Percentiles rank a stretch among this genome's conserved stretches.
Conservation (phyloP, 2,329 filamentous ascomycete genomes). For the Chrysoporthe deuterocubensis region DNA sequence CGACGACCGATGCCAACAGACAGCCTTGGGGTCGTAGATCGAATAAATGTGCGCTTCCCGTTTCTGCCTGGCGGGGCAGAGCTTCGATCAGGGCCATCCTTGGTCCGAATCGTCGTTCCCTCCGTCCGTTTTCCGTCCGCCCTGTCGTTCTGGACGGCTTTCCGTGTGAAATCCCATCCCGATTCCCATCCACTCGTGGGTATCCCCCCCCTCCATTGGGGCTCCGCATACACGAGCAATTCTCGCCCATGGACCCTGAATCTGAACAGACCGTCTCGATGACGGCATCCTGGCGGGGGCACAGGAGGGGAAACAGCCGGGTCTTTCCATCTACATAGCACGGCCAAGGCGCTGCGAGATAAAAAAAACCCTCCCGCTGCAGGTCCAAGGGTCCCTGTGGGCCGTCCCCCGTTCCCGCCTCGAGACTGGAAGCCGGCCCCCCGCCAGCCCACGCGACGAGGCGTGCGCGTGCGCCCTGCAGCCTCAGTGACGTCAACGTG, state of each 20-base stretch:
- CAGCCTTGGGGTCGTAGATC: not conserved
- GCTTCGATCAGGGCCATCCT: not conserved
- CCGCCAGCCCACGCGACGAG: not conserved
- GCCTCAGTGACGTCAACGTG: not conserved
- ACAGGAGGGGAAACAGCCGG: not conserved
- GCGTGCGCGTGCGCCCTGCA: not conserved
- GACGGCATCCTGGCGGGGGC: not conserved
- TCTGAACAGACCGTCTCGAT: not conserved
- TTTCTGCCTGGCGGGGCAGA: not conserved
- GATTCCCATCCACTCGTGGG: not conserved
- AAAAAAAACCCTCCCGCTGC: not conserved
- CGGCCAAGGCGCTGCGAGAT: not conserved
- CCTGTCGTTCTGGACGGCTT: not conserved
- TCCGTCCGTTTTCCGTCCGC: not conserved
- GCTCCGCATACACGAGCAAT: not conserved
- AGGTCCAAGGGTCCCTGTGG: slow-evolving; percentile 1
- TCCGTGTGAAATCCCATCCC: not conserved
- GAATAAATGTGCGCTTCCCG: not conserved
- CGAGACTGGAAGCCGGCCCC: too few species aligned
- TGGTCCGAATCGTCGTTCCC: not conserved
- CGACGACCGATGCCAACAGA: not conserved
- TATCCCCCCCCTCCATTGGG: not conserved
- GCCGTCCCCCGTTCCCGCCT: not conserved
- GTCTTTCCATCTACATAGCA: too few species aligned
- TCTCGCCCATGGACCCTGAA: not conserved